Conservation (phyloP, 805 yeast species). For the Wickerhamiella nectarea region DNA sequence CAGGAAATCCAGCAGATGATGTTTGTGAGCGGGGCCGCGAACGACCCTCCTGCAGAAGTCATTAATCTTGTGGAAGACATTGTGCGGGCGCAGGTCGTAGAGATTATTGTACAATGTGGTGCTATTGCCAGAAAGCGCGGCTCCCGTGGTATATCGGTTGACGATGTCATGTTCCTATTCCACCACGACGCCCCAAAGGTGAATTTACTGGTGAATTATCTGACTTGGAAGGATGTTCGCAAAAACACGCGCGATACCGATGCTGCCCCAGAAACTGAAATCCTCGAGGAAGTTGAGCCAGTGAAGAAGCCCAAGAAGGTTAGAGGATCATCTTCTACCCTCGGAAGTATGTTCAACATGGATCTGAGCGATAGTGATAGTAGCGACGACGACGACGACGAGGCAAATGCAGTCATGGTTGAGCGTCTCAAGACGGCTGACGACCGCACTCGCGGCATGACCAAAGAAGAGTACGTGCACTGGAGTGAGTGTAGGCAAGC, state of each 20-base stretch:
- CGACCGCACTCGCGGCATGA: slow-evolving; percentile 85
- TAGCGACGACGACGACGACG: slow-evolving; percentile 43
- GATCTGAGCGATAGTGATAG: slow-evolving; percentile 31
- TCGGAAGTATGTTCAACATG: slow-evolving; percentile 79
- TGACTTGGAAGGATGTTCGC: slow-evolving; percentile 94
- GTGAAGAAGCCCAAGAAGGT: slow-evolving; percentile 48
- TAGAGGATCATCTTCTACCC: slow-evolving; percentile 72
- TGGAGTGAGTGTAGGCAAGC: slow-evolving; percentile 99
- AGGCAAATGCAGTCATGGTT: slow-evolving; percentile 85
- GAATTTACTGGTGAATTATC: slow-evolving; percentile 73
- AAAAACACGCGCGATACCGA: slow-evolving; percentile 62
- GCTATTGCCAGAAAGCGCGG: slow-evolving; percentile 69
- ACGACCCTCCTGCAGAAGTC: slow-evolving; percentile 86
- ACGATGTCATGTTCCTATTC: slow-evolving; percentile 83
- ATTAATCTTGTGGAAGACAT: slow-evolving; percentile 90
- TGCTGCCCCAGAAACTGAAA: slow-evolving; percentile 39
- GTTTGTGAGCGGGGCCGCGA: slow-evolving; percentile 93
- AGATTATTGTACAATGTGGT: slow-evolving; percentile 60
- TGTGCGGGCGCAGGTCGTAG: slow-evolving; percentile 87
- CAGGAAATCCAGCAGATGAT: slow-evolving; percentile 95
- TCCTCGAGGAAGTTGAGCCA: slow-evolving; percentile 34
- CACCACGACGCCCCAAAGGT: slow-evolving; percentile 92
- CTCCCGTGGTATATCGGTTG: slow-evolving; percentile 72
- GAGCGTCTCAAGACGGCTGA: slow-evolving; percentile 85
- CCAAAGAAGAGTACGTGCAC: slow-evolving; percentile 93